Percentiles rank a stretch among this genome's conserved stretches.
phyloP scores from a whole-genome alignment of 306 rosid species.

The Glycine soja region DNA sequence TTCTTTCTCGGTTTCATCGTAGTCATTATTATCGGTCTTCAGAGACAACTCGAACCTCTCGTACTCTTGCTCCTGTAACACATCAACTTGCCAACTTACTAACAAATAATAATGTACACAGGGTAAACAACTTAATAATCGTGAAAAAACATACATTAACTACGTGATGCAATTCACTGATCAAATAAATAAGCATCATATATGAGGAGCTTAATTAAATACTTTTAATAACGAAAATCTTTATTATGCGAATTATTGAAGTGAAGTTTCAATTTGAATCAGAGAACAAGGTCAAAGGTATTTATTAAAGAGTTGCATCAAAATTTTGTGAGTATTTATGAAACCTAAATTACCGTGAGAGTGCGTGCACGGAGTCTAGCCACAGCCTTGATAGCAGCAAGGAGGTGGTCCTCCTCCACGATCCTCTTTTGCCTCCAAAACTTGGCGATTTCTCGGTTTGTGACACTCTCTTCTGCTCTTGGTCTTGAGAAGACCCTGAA shows the following conservation, averaged over 20 bases:
- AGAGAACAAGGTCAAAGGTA: too few species aligned
- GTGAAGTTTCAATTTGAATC: neutral
- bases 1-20: constrained; percentile 41
- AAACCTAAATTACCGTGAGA: constrained; percentile 59
- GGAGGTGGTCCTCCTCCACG: constrained; percentile 79
- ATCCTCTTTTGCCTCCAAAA: constrained; percentile 76
- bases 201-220: too few species aligned
- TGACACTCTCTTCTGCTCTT: constrained; percentile 62
- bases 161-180: too few species aligned
- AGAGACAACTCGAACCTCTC: constrained; percentile 61
- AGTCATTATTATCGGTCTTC: constrained; percentile 43
- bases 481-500: constrained; percentile 59
- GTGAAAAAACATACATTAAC: too few species aligned
- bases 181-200: too few species aligned
- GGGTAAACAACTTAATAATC: constrained; percentile 2
- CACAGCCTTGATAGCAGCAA: constrained; percentile 82
- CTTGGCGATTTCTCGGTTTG: constrained; percentile 75
- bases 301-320: too few species aligned
- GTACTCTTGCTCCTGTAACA: constrained; percentile 68
- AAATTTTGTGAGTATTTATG: neutral
- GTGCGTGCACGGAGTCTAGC: constrained; percentile 73
- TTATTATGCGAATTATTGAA: too few species aligned
- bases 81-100: constrained; percentile 5
- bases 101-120: neutral
- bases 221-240: neutral